phyloP scores from a whole-genome alignment of 106 monocot species.

The Allium fistulosum region DNA sequence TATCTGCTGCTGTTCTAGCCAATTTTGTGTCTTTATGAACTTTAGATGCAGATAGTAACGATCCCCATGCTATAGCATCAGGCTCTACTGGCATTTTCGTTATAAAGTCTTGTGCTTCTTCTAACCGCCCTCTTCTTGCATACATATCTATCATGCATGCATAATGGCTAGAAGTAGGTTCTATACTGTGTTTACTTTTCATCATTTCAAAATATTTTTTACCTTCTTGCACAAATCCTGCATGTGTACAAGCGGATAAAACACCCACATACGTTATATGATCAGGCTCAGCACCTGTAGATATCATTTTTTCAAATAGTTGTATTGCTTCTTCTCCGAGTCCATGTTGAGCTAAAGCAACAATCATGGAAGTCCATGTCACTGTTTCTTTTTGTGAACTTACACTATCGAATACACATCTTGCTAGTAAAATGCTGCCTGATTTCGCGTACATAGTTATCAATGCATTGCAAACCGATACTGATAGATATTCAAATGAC shows the following conservation, averaged over 20 bases:
- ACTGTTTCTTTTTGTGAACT: constrained; percentile 31
- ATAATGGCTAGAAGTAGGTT: constrained; percentile 80
- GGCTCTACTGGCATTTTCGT: constrained; percentile 66
- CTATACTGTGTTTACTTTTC: constrained; percentile 52
- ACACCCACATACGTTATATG: constrained; percentile 90
- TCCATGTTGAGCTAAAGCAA: constrained; percentile 92
- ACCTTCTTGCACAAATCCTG: constrained; percentile 66
- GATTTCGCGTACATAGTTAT: constrained; percentile 86
- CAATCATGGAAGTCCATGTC: constrained; percentile 93
- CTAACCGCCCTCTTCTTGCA: constrained; percentile 53
- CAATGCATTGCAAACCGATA: constrained; percentile 83
- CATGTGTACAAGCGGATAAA: constrained; percentile 81
- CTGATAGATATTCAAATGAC: constrained; percentile 41
- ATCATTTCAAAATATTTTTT: constrained; percentile 57
- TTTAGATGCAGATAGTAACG: constrained; percentile 70
- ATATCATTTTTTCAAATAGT: constrained; percentile 73
- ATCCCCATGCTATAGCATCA: constrained; percentile 86
- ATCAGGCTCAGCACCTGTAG: constrained; percentile 42
- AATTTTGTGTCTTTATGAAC: constrained; percentile 71
- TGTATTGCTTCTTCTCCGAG: constrained; percentile 63
- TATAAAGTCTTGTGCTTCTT: constrained; percentile 75
- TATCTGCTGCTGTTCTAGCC: constrained; percentile 59
- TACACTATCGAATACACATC: constrained; percentile 45
- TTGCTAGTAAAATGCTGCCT: constrained; percentile 55
- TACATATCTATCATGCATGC: constrained; percentile 90